Evolutionary conservation across 768 basidiomycete genomes (phyloP), one percentile per base, ranked within the genome.

Genomic region (Trametopsis cervina): DNA sequence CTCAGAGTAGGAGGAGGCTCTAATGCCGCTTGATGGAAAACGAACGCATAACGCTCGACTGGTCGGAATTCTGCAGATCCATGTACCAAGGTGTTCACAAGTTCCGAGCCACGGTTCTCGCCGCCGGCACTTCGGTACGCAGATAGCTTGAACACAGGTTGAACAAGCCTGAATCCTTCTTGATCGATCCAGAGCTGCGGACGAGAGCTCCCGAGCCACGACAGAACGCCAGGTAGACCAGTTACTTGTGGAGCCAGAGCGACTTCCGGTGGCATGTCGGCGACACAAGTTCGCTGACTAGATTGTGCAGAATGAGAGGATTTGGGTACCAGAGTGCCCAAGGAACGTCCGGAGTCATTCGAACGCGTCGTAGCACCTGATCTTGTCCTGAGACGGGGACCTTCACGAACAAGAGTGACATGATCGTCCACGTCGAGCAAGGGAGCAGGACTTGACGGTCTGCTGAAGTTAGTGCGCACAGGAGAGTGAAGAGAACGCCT

Each of bases 131-230:
- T 48, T 13, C 52, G 35, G 56, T 77, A 77, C 9, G 78, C 78
- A n/a, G 71, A 66, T 41, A 82, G 75, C 51, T 68, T 71, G 66
- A 90, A 82, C 6, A 66, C 61, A 17, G 85, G 79, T 21, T 70
- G 69, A 4, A 82, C 70, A 15, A 75, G 71, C 21, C 88, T 77
- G 57, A 88, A 89, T 3, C 86, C 83, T 66, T 91, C 90, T 61
- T 92, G 90, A 59, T 91, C 90, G 21, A 92, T 81, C 62, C 80
- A 75, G 26, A 91, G 66, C 48, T 85, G 78, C 24, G 90, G 62
- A 35, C 64, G 65, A 23, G 71, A 67, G 35, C 70, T 68, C 53
- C 72, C 69, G 10, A 86, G 69, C 81, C 83, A 85, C 2, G 63
- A 57, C 2, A 79, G 61, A 35, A 70, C 62, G 22, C 60, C 52